Base-by-base conservation (phyloP, 768 basidiomycete species). In the Mycena floridula region DNA sequence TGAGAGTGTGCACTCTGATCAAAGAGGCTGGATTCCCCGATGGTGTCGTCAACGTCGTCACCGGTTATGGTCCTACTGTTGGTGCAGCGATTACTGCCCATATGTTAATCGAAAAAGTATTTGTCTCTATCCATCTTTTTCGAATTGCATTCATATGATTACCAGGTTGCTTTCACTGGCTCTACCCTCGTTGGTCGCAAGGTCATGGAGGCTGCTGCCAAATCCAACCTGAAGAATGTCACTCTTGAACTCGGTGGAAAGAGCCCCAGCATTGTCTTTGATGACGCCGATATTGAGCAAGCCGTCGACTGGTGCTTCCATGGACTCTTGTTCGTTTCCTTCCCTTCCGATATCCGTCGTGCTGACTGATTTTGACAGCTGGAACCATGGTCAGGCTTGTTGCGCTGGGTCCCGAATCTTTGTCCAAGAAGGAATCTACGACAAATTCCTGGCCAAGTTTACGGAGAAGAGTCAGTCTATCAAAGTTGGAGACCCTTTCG, bases 211-310 rank as follows among this genome's bases (percentile, higher is more conserved):
- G 84, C 87, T 3, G 76, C 91, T 3, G 78, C 88, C 1, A 79
- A 81, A 60, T 79, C 77, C 24, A 96, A 95, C 58, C 59, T 96
- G 54, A 96, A 95, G 68, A 77, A 77, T 46, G 82, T 89, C 42
- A 86, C 87, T 2, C 77, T 91, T 25, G 89, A 90, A 62, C 72
- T 91, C 20, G 89, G 89, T 13, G 86, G 85, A 26, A 87, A 89
- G 70, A 79, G 73, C 47, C 82, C 82, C 0, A 77, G 66, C 37
- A 72, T 91, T 53, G 70, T 91, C 50, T 88, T 85, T 55, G 75
- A 88, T 50, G 81, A 85, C 48, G 83, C 82, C 4, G 74, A 88
- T 59, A 51, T 87, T 4, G 80, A 87, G 1, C 72, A 86, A 56
- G 81, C 88, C 9, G 74, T 87, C 9, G 72, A 76, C 37, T 91